Conservation (phyloP, 2,329 filamentous ascomycete species). For the Exophiala phaeomuriformis region DNA sequence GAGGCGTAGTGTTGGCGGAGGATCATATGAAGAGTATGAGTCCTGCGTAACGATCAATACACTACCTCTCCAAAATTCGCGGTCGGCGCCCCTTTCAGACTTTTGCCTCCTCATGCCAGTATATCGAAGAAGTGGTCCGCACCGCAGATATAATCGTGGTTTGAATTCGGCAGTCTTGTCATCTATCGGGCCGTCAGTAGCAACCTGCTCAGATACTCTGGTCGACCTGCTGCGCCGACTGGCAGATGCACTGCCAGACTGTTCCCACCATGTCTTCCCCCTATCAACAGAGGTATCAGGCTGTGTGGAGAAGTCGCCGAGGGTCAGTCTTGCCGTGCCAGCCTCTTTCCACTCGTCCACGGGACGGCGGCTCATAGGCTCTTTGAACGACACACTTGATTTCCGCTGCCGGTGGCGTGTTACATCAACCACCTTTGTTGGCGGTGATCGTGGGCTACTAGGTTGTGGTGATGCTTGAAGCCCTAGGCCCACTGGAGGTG, state of each 20-base stretch:
- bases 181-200: slow-evolving; percentile 27
- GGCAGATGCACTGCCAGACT: slow-evolving; percentile 41
- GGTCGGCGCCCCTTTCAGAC: slow-evolving; percentile 44
- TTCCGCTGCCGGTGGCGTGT: slow-evolving; percentile 26
- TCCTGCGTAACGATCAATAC: slow-evolving; percentile 95
- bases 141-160: slow-evolving; percentile 76
- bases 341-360: slow-evolving; percentile 62
- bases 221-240: slow-evolving; percentile 43
- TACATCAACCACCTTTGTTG: slow-evolving; percentile 17
- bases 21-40: slow-evolving; percentile 71
- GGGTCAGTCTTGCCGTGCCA: slow-evolving; percentile 54
- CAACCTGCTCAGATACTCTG: slow-evolving; percentile 44
- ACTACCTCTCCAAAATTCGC: slow-evolving; percentile 84
- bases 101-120: slow-evolving; percentile 64
- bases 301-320: slow-evolving; percentile 54
- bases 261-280: slow-evolving; percentile 71
- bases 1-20: slow-evolving; percentile 67
- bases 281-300: slow-evolving; percentile 39
- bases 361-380: slow-evolving; percentile 41
- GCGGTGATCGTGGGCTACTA: slow-evolving; percentile 21
- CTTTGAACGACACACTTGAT: slow-evolving; percentile 41
- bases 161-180: slow-evolving; percentile 51
- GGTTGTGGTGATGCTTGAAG: slow-evolving; percentile 22
- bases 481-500: slow-evolving; percentile 13
- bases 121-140: slow-evolving; percentile 83